Evolutionary conservation across 352 stramenopile species (phyloP), one percentile per base, ranked within the genome.

Genomic region (Phytophthora cryptogea): DNA sequence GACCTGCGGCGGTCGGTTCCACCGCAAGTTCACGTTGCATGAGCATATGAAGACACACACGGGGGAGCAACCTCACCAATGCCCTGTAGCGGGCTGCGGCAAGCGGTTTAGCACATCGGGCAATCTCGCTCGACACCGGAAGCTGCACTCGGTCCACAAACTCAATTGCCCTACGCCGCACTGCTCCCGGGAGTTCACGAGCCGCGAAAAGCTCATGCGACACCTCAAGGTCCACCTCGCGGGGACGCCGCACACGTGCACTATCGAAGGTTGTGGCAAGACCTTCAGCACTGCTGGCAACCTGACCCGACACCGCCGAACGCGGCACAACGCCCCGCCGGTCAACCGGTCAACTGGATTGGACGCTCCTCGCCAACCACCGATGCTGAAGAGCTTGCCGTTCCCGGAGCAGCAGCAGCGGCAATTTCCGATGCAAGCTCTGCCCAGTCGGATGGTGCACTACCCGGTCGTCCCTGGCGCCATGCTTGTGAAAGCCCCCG

Each of bases 11-110:
- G 69, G 74, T 13, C 73, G 75, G 14, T 88, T 89, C 68, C 78
- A 86, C 63, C 80, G 80, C 64, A 86, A 85, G 43, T 89, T 86
- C 54, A 89, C 80, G 31, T 63, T 88, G 51, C 83, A 75, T 45
- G 79, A 89, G 45, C 83, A 92, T 57, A 75, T 88, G 49, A 90
- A 90, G 70, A 92, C 81, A 39, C 83, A 92, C 72, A 90, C 80
- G 47, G 83, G 83, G 13, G 80, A 90, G 64, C 78, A 89, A 55
- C 81, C 83, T 4, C 78, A 90, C 51, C 43, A 71, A 26, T 90
- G 82, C 41, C 74, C 80, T 16, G 61, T 79, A n/a, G 43, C 47
- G 11, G 66, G 56, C 27, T 93, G 84, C 54, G 65, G 66, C 54
- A 89, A 89, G 72, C 73, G 75, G 5, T 93, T 92, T 32, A 89